Conservation (phyloP, 768 basidiomycete species). For the Galerina sulciceps region DNA sequence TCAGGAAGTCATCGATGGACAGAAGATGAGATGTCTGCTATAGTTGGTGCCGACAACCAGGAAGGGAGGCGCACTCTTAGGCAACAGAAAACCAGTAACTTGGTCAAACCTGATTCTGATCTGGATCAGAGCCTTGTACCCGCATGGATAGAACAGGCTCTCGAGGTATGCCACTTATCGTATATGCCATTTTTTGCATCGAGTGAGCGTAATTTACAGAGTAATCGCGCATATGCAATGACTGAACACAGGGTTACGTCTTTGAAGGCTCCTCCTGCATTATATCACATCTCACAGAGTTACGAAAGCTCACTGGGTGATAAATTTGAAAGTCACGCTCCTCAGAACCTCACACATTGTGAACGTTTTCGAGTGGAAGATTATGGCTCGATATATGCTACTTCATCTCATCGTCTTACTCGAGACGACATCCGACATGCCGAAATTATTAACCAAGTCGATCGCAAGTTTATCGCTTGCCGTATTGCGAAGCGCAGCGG, state of each 20-base stretch:
- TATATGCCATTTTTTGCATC: constrained; percentile 2
- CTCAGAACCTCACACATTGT: constrained; percentile 9
- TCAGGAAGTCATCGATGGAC: constrained; percentile 11
- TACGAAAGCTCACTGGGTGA: constrained; percentile 8
- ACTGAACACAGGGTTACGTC: constrained; percentile 53
- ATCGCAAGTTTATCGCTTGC: constrained; percentile 90
- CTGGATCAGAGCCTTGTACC: constrained; percentile 41
- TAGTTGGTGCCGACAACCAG: not conserved
- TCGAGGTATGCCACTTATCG: constrained; percentile 45
- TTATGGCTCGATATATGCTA: constrained; percentile 14
- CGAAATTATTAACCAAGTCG: constrained; percentile 80
- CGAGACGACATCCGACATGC: constrained; percentile 59
- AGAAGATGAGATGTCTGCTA: constrained; percentile 7
- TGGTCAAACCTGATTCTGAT: constrained; percentile 11
- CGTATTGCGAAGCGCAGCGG: constrained; percentile 35
- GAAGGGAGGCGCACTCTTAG: constrained; percentile 30
- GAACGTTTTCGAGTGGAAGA: constrained; percentile 11
- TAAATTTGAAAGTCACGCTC: constrained; percentile 15
- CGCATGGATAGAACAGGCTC: constrained; percentile 65
- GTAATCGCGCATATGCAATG: constrained; percentile 58
- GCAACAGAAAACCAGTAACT: constrained; percentile 23
- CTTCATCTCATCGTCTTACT: constrained; percentile 22
- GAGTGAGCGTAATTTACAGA: constrained; percentile 37
- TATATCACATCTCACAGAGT: constrained; percentile 10
- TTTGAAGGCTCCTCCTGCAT: constrained; percentile 22